Conservation (phyloP, 441 rosid species). For the Euphorbia schlechtendalii region DNA sequence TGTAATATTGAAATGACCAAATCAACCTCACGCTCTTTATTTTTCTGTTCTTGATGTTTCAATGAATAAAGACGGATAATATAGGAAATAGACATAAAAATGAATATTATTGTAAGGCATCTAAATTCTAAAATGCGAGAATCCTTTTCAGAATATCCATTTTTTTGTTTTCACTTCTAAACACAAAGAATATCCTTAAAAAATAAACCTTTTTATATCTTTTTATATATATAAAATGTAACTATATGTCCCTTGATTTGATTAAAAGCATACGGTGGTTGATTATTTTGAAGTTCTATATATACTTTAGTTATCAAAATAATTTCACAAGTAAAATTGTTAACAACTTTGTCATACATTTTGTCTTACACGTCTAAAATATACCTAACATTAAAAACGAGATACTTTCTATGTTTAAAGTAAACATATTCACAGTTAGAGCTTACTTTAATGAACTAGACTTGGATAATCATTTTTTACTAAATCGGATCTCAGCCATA, state of each 20-base stretch:
- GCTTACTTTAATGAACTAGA: too few species aligned
- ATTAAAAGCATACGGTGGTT: not conserved
- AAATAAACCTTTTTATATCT: not conserved
- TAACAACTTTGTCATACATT: not conserved
- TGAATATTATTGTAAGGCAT: too few species aligned
- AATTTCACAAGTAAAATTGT: not conserved
- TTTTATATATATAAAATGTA: not conserved
- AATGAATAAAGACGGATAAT: conserved; percentile 7
- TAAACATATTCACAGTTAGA: too few species aligned
- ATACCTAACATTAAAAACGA: too few species aligned
- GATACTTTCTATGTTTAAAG: too few species aligned
- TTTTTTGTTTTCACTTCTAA: conserved; percentile 21
- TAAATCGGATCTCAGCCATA: too few species aligned
- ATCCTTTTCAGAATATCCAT: conserved; percentile 36
- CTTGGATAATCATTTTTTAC: too few species aligned
- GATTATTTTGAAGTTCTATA: conserved; percentile 13
- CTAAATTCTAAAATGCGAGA: conserved; percentile 9
- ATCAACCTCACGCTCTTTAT: not conserved
- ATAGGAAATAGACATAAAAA: not conserved
- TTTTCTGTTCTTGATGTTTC: not conserved
- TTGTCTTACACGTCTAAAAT: not conserved
- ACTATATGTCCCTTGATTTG: too few species aligned
- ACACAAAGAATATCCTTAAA: conserved; percentile 35
- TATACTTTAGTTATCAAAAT: not conserved
- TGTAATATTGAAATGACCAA: not conserved